Percentiles rank a stretch among this genome's conserved stretches.
Conservation (phyloP, 257 asterid genomes). For the Solanum clarkiae region DNA sequence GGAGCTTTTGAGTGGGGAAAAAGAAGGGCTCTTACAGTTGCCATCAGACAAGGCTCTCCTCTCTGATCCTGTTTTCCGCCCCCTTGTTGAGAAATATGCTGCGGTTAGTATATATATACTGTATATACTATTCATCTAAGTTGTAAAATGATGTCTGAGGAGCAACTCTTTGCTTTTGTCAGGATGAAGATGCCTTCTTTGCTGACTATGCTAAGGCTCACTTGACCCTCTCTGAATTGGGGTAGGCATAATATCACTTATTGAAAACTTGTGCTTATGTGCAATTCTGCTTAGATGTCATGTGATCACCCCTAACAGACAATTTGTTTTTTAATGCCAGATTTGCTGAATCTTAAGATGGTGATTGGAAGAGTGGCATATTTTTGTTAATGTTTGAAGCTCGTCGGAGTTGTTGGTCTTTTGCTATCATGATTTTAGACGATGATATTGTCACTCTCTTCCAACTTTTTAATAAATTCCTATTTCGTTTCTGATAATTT, state of each 20-base stretch:
- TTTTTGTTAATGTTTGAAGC: background rate
- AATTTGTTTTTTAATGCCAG: slow-evolving; percentile 8
- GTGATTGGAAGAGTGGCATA: background rate
- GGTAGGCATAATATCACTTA: slow-evolving; percentile 25
- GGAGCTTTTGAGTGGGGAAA: slow-evolving; percentile 71
- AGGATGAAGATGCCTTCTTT: slow-evolving; percentile 88
- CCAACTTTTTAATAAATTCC: background rate
- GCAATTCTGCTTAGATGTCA: background rate
- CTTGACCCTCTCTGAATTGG: slow-evolving; percentile 67
- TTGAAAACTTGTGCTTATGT: background rate
- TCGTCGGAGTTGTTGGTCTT: background rate
- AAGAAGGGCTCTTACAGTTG: slow-evolving; percentile 60
- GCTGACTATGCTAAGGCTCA: slow-evolving; percentile 72
- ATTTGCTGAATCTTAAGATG: slow-evolving; percentile 47
- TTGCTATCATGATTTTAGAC: background rate
- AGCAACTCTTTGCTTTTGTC: background rate
- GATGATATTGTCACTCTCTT: background rate
- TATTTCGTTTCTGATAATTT: background rate
- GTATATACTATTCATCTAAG: background rate
- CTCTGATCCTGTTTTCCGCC: slow-evolving; percentile 53
- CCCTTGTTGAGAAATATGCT: slow-evolving; percentile 68
- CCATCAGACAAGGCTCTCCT: slow-evolving; percentile 78
- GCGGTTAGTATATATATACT: slow-evolving; percentile 19
- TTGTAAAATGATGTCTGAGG: background rate
- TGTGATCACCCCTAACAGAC: background rate